A percentile compares a stretch with the other conserved stretches of the same genome.
Evolutionary conservation across 805 yeast genomes (phyloP).

Genomic region (Kregervanrija pseudodelftensis): DNA sequence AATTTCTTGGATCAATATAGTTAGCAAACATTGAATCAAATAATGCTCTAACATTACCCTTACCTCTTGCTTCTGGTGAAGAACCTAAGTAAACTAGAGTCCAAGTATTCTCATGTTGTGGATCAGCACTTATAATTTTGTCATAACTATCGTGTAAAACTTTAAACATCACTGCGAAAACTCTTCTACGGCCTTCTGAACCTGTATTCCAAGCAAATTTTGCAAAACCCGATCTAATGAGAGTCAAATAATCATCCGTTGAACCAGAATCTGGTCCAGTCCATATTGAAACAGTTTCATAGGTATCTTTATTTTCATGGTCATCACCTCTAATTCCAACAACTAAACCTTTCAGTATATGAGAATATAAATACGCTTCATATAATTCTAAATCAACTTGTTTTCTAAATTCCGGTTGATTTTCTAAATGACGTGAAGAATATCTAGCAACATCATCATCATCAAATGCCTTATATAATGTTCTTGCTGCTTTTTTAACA

Average conservation of each 20-base stretch:
- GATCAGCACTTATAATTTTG: constrained; percentile 37
- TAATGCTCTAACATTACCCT: constrained; percentile 45
- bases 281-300: constrained; percentile 53
- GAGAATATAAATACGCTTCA: constrained; percentile 45
- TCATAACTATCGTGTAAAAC: constrained; percentile 42
- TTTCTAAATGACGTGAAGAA: constrained; percentile 27
- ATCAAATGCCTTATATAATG: constrained; percentile 29
- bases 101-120: constrained; percentile 22
- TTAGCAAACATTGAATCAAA: constrained; percentile 42
- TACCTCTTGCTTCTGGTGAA: constrained; percentile 42
- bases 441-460: constrained; percentile 29
- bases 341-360: constrained; percentile 42
- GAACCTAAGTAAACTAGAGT: constrained; percentile 30
- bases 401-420: constrained; percentile 24
- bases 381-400: constrained; percentile 36
- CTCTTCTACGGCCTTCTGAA: constrained; percentile 39
- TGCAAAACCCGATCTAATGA: constrained; percentile 47
- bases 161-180: constrained; percentile 44
- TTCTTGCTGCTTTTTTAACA: constrained; percentile 28
- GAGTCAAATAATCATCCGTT: constrained; percentile 37
- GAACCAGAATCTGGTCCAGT: constrained; percentile 39
- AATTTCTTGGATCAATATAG: constrained; percentile 35
- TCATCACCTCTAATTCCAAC: constrained; percentile 41
- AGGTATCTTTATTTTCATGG: constrained; percentile 25
- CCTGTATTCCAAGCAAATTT: constrained; percentile 43